Percentiles rank a stretch among this genome's conserved stretches.
These are phyloP conservation scores for Penicillium verrucosum DNA, from an alignment of 2,329 filamentous ascomycete species.

Conservation along the genomic window DNA sequence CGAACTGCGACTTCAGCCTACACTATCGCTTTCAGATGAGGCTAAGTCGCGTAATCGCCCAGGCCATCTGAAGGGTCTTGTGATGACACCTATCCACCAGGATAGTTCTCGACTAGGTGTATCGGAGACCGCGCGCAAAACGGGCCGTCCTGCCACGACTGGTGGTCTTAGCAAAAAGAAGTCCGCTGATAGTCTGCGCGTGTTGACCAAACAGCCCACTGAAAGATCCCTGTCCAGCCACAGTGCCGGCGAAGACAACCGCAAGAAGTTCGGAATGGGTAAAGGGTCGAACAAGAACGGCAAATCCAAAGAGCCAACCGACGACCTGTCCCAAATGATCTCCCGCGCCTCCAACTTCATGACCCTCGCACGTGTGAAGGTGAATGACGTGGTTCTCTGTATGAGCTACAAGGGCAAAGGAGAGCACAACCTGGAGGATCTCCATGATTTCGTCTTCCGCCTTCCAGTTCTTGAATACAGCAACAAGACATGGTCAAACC, in stretches of 20 bases:
- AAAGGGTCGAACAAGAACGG: slow-evolving; percentile 47
- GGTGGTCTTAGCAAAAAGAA: slow-evolving; percentile 38
- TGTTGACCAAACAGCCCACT: slow-evolving; percentile 35
- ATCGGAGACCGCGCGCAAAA: slow-evolving; percentile 24
- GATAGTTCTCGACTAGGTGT: slow-evolving; percentile 25
- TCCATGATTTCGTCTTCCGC: slow-evolving; percentile 96
- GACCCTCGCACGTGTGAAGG: slow-evolving; percentile 92
- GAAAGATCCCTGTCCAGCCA: slow-evolving; percentile 38
- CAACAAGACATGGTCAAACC: slow-evolving; percentile 99
- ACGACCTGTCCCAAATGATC: slow-evolving; percentile 97
- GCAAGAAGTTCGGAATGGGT: slow-evolving; percentile 50
- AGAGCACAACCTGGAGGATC: slow-evolving; percentile 91
- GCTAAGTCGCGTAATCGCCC: slow-evolving; percentile 34
- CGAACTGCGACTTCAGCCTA: slow-evolving; percentile 79
- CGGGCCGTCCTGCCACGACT: slow-evolving; percentile 30
- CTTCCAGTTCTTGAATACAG: slow-evolving; percentile 92
- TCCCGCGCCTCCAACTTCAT: slow-evolving; percentile 92
- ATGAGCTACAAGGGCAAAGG: slow-evolving; percentile 95
- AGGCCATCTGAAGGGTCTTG: slow-evolving; percentile 31
- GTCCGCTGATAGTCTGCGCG: slow-evolving; percentile 42
- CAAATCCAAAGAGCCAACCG: slow-evolving; percentile 65
- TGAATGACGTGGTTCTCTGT: slow-evolving; percentile 91
- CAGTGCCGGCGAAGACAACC: slow-evolving; percentile 34
- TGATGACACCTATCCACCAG: slow-evolving; percentile 35
- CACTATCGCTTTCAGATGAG: slow-evolving; percentile 58